Evolutionary conservation across 495 filamentous ascomycete genomes (phyloP).

Genomic region (Pyrenula massariospora): DNA sequence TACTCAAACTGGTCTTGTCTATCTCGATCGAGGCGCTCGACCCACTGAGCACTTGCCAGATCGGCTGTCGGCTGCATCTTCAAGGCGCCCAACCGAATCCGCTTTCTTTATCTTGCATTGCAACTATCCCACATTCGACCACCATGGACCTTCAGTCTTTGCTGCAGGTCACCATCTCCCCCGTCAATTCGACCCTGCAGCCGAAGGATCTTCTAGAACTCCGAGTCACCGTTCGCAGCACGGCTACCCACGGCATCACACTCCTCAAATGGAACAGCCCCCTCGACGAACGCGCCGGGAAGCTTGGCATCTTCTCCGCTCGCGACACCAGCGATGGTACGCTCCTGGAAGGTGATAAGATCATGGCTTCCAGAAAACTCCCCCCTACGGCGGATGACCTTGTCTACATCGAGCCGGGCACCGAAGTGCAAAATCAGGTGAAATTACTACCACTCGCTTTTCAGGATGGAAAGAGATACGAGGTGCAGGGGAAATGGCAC

Average conservation of each 20-base stretch:
- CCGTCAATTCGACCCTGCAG: conserved; percentile 8
- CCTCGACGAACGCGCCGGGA: conserved; percentile 30
- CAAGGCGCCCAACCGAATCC: background rate
- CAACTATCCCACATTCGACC: background rate
- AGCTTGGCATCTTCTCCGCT: conserved; percentile 33
- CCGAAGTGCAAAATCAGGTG: background rate
- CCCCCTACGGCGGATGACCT: conserved; percentile 28
- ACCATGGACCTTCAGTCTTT: conserved; percentile 6
- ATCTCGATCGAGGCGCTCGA: background rate
- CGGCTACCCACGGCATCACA: conserved; percentile 24
- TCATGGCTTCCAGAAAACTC: conserved; percentile 32
- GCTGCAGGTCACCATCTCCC: conserved; percentile 5
- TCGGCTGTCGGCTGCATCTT: background rate
- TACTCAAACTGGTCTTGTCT: too few species aligned
- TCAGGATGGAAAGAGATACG: background rate
- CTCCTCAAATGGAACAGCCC: conserved; percentile 37
- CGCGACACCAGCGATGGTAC: conserved; percentile 17
- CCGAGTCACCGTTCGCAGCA: conserved; percentile 29
- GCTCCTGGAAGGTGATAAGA: conserved; percentile 22
- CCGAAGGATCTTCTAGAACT: conserved; percentile 3
- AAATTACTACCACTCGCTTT: background rate
- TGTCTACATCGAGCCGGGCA: conserved; percentile 25
- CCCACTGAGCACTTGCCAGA: background rate
- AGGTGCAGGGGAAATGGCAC: background rate
- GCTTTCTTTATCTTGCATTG: background rate